Conservation (phyloP, 208 protist species). For the Crithidia sp. region DNA sequence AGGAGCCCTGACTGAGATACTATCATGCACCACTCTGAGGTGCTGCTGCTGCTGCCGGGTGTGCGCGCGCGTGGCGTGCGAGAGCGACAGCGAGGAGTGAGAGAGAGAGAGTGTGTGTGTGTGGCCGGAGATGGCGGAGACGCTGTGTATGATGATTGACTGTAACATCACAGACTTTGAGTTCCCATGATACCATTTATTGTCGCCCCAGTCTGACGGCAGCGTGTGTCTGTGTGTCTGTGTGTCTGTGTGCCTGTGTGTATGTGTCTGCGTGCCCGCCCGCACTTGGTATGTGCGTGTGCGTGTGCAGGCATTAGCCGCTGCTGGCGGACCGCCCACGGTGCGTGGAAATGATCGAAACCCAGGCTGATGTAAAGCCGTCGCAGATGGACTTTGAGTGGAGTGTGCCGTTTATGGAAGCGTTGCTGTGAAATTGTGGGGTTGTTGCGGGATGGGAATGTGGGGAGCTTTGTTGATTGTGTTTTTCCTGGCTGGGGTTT, state of each 20-base stretch:
- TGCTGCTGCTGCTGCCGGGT: too few species aligned
- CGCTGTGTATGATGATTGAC: slow-evolving; percentile 22
- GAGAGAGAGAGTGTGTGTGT: too few species aligned
- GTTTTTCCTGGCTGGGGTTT: too few species aligned
- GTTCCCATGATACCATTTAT: slow-evolving; percentile 21
- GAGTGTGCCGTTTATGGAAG: not conserved
- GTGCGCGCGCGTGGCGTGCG: too few species aligned
- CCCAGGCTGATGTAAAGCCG: slow-evolving; percentile 9
- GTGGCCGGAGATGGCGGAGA: too few species aligned
- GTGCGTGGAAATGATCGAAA: slow-evolving; percentile 9
- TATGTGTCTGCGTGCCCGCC: too few species aligned
- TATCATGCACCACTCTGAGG: slow-evolving; percentile 5
- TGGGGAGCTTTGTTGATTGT: too few species aligned
- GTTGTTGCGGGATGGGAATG: too few species aligned
- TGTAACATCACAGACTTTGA: slow-evolving; percentile 33
- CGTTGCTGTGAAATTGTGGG: too few species aligned
- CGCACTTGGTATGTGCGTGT: not conserved
- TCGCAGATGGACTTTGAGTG: slow-evolving; percentile 7
- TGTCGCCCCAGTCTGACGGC: slow-evolving; percentile 17
- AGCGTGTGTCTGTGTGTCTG: not conserved
- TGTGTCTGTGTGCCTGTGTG: not conserved
- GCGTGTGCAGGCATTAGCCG: not conserved
- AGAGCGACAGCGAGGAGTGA: too few species aligned
- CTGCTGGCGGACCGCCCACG: not conserved
- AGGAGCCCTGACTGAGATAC: slow-evolving; percentile 11